Evolutionary conservation across 2,329 filamentous ascomycete species (phyloP), one percentile per base, ranked within the genome.

Genomic region (Leptographium lundbergii): DNA sequence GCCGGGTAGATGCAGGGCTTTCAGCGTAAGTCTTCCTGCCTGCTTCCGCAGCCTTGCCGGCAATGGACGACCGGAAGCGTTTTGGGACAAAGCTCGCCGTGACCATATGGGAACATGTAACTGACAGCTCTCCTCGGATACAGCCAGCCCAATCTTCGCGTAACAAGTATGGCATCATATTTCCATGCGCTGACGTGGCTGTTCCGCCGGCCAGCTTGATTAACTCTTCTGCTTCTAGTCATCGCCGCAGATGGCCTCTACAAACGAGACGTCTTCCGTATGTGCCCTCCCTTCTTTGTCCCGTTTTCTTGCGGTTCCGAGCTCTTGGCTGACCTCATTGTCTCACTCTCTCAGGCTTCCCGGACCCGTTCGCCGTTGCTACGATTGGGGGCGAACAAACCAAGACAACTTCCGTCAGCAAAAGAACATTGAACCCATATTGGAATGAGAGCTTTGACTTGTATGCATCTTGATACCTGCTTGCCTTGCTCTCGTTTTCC

Each of bases 381-480:
- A 99, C 94, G 60, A 85, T 97, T 74, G 92, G 91, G 74, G 94
- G 94, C 72, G 94, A 99, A 75, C 94, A 99, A 77, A 99, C 94
- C 60, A 90, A 91, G 74, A 97, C 94, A n/a, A 99, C 94, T 13
- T 87, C 87, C 45, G 94, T 97, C 66, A 95, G 94, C 73, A 97
- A 96, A 76, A 88, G 94, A 75, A 97, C 94, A 13, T 77, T 99
- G 73, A 97, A 96, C 73, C 94, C 94, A n/a, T 99, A 99, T 73
- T 99, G 94, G 94, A 99, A 99, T 74, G 94, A 99, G 77, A 91
- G 85, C 70, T 99, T 99, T 77, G 94, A 99, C 74, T 87, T 99
- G 94, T 97, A 84, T 68, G 87, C 47, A 11, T 22, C 48, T 22
- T 59, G 70, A 25, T 34, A 4, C n/a, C 36, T 62, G 45, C 61